Base-by-base conservation (phyloP, 805 yeast genomes). In the Candida dendrica region DNA sequence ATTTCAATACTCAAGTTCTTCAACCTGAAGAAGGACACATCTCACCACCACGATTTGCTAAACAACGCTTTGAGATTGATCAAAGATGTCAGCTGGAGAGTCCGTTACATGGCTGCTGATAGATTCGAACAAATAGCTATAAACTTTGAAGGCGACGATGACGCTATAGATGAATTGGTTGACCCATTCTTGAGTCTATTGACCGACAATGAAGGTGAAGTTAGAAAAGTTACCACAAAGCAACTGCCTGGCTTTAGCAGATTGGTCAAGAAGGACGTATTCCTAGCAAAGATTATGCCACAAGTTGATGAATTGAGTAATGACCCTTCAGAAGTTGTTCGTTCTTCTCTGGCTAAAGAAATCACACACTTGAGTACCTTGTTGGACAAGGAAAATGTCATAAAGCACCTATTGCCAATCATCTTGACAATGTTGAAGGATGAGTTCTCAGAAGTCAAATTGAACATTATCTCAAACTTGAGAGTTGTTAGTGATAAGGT, bases 51-150 rank as follows among this genome's bases (percentile, higher is more conserved):
- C 38, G 84, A 81, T 50, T 69, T 84, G 44, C 70, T 84, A 47
- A 68, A 72, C 40, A 75, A 81, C 48, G 74, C 95, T 3, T 72
- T 83, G 49, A 77, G 78, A 49, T 72, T 93, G 50, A 81, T 87
- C 44, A 76, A 73, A 49, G 98, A 93, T 66, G 88, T 86, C 64
- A 84, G 95, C 57, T 93, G 99, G 99, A 81, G 98, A 64, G 98
- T 93, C 43, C 81, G 98, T 57, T 93, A 91, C 65, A 89, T 93
- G 81, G 95, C 95, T 29, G 96, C 97, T n/a, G 97, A 91, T 60
- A 75, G 89, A 54, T 90, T 89, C 58, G 86, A 81, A 52, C 69
- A 71, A 47, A 74, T 93, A 46, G 87, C 95, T 2, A 52, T 65
- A 15, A 79, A 78, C 49, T 81, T 90, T 56, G 69, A 71, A 51